Percentiles rank a stretch among this genome's conserved stretches.
Conservation (phyloP, 176 grass and related monocot genomes). For the Dactylis glomerata region DNA sequence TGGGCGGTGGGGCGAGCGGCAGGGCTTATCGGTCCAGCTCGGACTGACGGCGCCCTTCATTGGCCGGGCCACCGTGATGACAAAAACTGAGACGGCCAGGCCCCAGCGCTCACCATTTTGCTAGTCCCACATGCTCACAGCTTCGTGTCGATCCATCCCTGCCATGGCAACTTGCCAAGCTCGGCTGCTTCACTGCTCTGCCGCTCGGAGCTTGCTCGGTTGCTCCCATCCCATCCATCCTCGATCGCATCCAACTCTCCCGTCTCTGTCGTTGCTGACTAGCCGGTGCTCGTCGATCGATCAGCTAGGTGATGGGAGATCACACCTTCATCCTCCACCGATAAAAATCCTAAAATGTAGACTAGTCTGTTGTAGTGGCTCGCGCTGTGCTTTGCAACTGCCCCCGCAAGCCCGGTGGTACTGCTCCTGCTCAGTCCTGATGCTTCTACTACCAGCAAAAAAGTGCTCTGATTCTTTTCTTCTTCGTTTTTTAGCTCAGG, state of each 20-base stretch:
- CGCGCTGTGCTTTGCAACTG: neutral
- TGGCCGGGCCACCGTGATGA: neutral
- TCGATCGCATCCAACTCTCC: neutral
- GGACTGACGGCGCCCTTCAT: neutral
- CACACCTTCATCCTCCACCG: neutral
- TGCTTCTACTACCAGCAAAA: neutral
- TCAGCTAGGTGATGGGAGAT: too few relatives aligned
- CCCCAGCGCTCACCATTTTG: neutral
- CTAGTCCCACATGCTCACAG: neutral
- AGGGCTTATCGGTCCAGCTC: neutral
- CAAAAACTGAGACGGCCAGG: neutral
- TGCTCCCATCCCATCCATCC: neutral
- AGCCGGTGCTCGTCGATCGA: neutral
- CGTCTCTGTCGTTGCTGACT: neutral
- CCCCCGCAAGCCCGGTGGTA: neutral
- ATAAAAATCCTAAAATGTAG: too few relatives aligned
- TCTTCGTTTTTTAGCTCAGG: neutral
- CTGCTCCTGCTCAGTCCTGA: neutral
- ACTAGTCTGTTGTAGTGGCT: neutral
- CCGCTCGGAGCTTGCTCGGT: too few relatives aligned
- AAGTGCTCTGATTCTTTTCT: neutral
- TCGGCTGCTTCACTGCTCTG: neutral
- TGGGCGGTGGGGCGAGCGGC: neutral
- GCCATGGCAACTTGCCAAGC: neutral
- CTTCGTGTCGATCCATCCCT: neutral